Conservation (phyloP, 805 yeast species). For the Zygosaccharomyces gambellarensis region DNA sequence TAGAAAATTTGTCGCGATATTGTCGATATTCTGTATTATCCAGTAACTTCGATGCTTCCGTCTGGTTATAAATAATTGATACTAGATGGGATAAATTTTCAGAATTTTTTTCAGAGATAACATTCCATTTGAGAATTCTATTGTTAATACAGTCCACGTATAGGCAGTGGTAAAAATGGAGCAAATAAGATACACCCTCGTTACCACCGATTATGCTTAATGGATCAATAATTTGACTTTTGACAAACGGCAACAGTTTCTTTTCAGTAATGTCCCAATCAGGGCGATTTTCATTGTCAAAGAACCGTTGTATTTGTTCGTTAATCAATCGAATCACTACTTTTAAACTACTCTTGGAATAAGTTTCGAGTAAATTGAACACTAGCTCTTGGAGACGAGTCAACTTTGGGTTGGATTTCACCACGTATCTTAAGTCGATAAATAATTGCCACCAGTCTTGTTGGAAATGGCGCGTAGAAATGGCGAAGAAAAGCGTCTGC, state of each 20-base stretch:
- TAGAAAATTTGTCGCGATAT: constrained; percentile 26
- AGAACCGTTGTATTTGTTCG: constrained; percentile 21
- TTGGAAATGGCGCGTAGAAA: constrained; percentile 15
- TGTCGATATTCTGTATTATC: constrained; percentile 22
- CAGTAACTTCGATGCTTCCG: constrained; percentile 22
- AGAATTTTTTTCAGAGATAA: constrained; percentile 33
- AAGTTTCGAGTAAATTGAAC: constrained; percentile 18
- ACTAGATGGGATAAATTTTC: constrained; percentile 29
- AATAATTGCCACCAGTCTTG: constrained; percentile 30
- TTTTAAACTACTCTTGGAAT: constrained; percentile 19
- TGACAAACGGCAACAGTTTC: constrained; percentile 23
- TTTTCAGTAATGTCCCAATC: constrained; percentile 22
- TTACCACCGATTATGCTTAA: constrained; percentile 14
- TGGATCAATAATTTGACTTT: constrained; percentile 16
- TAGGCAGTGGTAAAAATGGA: constrained; percentile 19
- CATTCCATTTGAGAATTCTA: constrained; percentile 27
- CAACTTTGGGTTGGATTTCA: constrained; percentile 3
- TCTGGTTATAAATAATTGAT: constrained; percentile 23
- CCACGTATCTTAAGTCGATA: constrained; percentile 22
- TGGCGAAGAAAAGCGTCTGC: constrained; percentile 28
- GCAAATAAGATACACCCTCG: constrained; percentile 12
- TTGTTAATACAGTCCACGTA: constrained; percentile 22
- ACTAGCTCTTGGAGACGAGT: constrained; percentile 24
- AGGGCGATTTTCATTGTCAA: constrained; percentile 21
- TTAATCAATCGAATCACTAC: constrained; percentile 9